Evolutionary conservation across 805 yeast genomes (phyloP).

Genomic region (Metschnikowia borealis): DNA sequence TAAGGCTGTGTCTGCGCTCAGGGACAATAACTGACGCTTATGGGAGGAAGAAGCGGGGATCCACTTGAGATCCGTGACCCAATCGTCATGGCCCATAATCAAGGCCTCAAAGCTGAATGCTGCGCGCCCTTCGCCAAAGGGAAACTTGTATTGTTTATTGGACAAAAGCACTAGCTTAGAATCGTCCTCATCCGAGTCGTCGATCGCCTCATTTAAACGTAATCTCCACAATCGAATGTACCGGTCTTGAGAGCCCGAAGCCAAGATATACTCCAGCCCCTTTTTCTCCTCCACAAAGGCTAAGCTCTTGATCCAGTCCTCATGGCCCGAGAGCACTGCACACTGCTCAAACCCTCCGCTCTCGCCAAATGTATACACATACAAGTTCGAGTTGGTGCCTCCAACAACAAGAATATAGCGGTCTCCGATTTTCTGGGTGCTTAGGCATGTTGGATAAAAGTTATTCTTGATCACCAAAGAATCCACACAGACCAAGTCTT

Average conservation of each 20-base stretch:
- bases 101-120: slow-evolving; percentile 85
- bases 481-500: slow-evolving; percentile 22
- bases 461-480: slow-evolving; percentile 38
- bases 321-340: slow-evolving; percentile 80
- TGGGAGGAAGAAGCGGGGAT: slow-evolving; percentile 40
- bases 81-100: slow-evolving; percentile 97
- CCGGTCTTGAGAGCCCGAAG: slow-evolving; percentile 90
- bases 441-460: slow-evolving; percentile 45
- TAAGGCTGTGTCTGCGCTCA: slow-evolving; percentile 89
- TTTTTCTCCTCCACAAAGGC: slow-evolving; percentile 49
- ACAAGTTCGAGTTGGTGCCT: slow-evolving; percentile 58
- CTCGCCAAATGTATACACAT: slow-evolving; percentile 46
- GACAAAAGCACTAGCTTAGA: slow-evolving; percentile 52
- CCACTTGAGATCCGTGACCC: slow-evolving; percentile 89
- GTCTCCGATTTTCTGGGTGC: slow-evolving; percentile 29
- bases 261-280: slow-evolving; percentile 58
- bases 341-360: slow-evolving; percentile 27
- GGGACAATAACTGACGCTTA: slow-evolving; percentile 61
- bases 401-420: slow-evolving; percentile 61
- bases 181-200: slow-evolving; percentile 53
- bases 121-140: slow-evolving; percentile 31
- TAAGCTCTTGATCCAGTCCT: slow-evolving; percentile 88
- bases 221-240: slow-evolving; percentile 89
- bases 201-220: slow-evolving; percentile 50
- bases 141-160: slow-evolving; percentile 69